phyloP scores from a whole-genome alignment of 2,329 filamentous ascomycete genomes.

The Nannizziopsis barbatae region DNA sequence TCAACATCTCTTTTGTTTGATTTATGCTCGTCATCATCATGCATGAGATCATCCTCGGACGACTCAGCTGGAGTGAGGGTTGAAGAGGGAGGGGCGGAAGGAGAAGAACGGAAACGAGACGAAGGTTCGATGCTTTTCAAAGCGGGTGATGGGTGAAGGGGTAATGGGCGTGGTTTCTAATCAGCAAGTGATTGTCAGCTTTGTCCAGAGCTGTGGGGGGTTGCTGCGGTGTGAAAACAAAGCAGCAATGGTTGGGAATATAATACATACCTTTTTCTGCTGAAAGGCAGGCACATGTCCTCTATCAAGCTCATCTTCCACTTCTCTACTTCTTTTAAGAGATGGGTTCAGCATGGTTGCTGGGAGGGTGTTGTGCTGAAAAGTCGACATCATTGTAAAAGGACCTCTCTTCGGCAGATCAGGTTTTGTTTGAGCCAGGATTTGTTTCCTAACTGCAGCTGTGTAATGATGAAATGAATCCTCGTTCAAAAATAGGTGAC shows the following conservation, averaged over 20 bases:
- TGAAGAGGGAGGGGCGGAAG: constrained; percentile 12
- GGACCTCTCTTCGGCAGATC: too few relatives aligned
- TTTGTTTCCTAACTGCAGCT: neutral
- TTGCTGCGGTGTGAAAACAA: neutral
- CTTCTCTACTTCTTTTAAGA: neutral
- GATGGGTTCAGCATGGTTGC: constrained; percentile 6
- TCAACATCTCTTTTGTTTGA: neutral
- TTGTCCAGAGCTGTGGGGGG: neutral
- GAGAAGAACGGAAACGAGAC: neutral
- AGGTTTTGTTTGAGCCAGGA: neutral
- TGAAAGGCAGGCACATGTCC: neutral
- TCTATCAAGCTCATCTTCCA: neutral
- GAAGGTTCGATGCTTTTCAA: constrained; percentile 13
- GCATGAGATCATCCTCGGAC: constrained; percentile 25
- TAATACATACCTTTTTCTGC: constrained; percentile 5
- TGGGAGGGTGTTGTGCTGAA: neutral
- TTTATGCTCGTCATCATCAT: constrained; percentile 12
- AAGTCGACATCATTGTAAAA: too few relatives aligned
- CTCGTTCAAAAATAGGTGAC: constrained; percentile 2
- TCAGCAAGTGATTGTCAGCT: neutral
- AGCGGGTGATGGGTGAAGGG: constrained; percentile 22
- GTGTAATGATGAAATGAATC: neutral
- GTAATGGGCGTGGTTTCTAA: constrained; percentile 27
- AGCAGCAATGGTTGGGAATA: neutral
- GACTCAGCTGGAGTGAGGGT: constrained; percentile 30